Evolutionary conservation across 2,329 filamentous ascomycete genomes (phyloP).

Genomic region (Diaporthe nobilis): DNA sequence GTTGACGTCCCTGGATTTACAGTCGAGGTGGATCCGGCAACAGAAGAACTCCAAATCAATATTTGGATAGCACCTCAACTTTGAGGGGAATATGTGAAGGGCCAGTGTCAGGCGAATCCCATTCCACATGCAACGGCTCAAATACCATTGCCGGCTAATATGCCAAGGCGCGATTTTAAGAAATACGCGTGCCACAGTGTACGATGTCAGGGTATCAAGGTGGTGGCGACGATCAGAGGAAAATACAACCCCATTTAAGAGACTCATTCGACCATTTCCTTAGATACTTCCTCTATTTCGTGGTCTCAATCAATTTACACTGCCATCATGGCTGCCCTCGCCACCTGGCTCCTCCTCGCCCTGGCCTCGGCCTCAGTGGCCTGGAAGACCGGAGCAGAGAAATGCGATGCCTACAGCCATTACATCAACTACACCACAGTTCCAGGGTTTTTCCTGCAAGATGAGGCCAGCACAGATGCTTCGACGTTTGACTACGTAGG

Average conservation of each 20-base stretch:
- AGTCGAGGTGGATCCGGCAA: not conserved
- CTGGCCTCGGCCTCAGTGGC: slow-evolving; percentile 24
- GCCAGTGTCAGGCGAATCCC: not conserved
- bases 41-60: not conserved
- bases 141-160: slow-evolving; percentile 18
- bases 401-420: slow-evolving; percentile 16
- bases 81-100: not conserved
- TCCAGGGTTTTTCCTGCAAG: not conserved
- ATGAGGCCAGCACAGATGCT: not conserved
- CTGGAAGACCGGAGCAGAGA: slow-evolving; percentile 22
- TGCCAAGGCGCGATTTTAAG: slow-evolving; percentile 11
- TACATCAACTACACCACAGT: slow-evolving; percentile 69
- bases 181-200: not conserved
- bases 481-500: slow-evolving; percentile 75
- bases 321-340: not conserved
- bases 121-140: slow-evolving; percentile 13
- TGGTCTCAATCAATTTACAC: not conserved
- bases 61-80: not conserved
- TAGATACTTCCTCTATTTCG: not conserved
- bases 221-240: not conserved
- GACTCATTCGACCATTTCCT: not conserved
- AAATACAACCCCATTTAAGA: not conserved
- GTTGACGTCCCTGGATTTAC: not conserved
- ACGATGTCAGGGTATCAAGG: not conserved
- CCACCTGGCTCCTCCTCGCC: not conserved